Evolutionary conservation across 1,284 basidiomycete species (phyloP).

Genomic region (Puccinia brachypodii): DNA sequence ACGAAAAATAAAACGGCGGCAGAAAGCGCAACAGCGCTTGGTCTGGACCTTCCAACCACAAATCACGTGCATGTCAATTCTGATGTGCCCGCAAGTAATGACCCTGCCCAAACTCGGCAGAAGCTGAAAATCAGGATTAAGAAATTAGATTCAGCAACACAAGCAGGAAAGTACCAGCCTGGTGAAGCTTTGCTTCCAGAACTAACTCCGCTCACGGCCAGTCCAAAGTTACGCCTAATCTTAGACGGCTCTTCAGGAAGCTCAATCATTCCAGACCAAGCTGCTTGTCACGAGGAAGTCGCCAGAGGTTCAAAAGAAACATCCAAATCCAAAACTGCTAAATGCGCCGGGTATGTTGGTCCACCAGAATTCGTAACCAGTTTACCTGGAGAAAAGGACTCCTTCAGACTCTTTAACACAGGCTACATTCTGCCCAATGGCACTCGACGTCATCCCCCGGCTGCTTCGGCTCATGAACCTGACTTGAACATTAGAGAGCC

Average conservation of each 20-base stretch:
- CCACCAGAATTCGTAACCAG: conserved; percentile 42
- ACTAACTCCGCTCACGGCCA: conserved; percentile 1
- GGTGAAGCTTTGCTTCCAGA: conserved; percentile 10
- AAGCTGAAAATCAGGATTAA: conserved; percentile 19
- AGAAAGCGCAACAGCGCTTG: neutral
- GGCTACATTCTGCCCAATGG: conserved; percentile 43
- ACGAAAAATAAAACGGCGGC: neutral
- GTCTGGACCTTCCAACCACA: neutral
- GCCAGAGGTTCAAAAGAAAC: conserved; percentile 19
- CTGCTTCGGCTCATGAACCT: conserved; percentile 9
- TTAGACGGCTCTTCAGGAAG: conserved; percentile 26
- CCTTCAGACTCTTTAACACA: conserved; percentile 47
- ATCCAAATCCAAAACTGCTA: conserved; percentile 13
- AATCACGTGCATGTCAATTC: neutral
- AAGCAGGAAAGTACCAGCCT: neutral
- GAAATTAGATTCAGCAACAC: neutral
- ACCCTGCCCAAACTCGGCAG: neutral
- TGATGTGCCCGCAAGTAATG: neutral
- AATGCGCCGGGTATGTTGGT: conserved; percentile 16
- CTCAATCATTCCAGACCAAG: neutral
- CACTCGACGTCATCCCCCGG: conserved; percentile 27
- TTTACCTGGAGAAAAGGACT: conserved; percentile 46
- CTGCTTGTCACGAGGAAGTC: neutral
- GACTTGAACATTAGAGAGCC: conserved; percentile 12
- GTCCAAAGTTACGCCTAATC: conserved; percentile 39